Percentiles rank a stretch among this genome's conserved stretches.
These are phyloP conservation scores for Sodiomyces alkalinus DNA, from an alignment of 2,329 filamentous ascomycete species.

Conservation along the genomic window DNA sequence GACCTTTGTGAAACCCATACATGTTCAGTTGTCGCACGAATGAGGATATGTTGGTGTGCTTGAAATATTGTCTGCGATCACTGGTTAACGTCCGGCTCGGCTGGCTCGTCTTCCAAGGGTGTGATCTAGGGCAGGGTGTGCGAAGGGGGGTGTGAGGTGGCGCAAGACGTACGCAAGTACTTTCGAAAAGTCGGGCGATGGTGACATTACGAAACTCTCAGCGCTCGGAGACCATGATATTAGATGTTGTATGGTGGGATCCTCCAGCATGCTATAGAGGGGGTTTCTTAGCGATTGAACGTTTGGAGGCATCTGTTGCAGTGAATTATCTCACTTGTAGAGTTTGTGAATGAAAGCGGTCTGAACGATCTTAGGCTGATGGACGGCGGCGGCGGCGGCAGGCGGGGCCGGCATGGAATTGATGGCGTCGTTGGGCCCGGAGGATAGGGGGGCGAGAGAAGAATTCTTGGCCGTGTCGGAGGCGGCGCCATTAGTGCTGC, in stretches of 20 bases:
- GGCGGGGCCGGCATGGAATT: slow-evolving; percentile 34
- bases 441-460: slow-evolving; percentile 22
- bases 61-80: slow-evolving; percentile 75
- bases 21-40: slow-evolving; percentile 97
- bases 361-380: slow-evolving; percentile 94
- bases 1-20: slow-evolving; percentile 99
- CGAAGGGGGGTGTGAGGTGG: not conserved
- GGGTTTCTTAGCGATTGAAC: not conserved
- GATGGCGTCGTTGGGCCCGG: slow-evolving; percentile 15
- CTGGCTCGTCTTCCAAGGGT: not conserved
- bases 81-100: not conserved
- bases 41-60: slow-evolving; percentile 97
- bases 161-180: slow-evolving; percentile 86
- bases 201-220: slow-evolving; percentile 98
- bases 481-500: slow-evolving; percentile 12
- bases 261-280: slow-evolving; percentile 74
- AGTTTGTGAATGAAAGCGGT: slow-evolving; percentile 98
- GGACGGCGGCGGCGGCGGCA: slow-evolving; percentile 53
- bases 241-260: slow-evolving; percentile 79
- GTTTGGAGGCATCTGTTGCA: not conserved
- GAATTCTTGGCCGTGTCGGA: slow-evolving; percentile 20
- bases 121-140: too few species aligned
- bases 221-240: slow-evolving; percentile 92
- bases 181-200: slow-evolving; percentile 93
- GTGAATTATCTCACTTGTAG: slow-evolving; percentile 78